Percentiles rank a stretch among this genome's conserved stretches.
Conservation (phyloP, 768 basidiomycete genomes). For the Auriscalpium vulgare region DNA sequence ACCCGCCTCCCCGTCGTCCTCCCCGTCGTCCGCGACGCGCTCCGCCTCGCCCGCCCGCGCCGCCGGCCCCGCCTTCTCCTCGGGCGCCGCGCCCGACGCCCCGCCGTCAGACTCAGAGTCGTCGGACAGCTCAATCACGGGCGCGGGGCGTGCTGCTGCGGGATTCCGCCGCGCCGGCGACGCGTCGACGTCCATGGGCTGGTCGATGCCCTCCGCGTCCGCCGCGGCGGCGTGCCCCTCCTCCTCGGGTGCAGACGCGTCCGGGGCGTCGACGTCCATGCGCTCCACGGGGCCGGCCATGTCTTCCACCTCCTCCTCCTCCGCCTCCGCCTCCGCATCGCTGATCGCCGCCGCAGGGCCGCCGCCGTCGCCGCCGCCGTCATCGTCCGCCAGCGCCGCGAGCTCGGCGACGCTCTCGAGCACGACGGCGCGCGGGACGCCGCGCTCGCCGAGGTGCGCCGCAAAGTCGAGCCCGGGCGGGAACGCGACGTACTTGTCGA, state of each 20-base stretch:
- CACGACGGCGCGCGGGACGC: slow-evolving; percentile 11
- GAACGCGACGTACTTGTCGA: slow-evolving; percentile 63
- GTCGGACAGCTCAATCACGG: too few species aligned
- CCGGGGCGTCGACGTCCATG: slow-evolving; percentile 18
- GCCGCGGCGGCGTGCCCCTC: not conserved
- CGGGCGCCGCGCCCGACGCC: too few species aligned
- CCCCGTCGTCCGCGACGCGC: too few species aligned
- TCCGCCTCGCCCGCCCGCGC: too few species aligned
- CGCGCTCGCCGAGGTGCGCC: slow-evolving; percentile 28
- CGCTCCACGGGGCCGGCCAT: slow-evolving; percentile 10
- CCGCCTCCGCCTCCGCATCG: too few species aligned
- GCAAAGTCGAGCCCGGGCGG: slow-evolving; percentile 63
- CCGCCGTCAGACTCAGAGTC: too few species aligned
- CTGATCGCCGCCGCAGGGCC: too few species aligned
- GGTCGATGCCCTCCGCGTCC: too few species aligned
- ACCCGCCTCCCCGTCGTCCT: too few species aligned
- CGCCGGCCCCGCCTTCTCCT: too few species aligned
- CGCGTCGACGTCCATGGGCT: slow-evolving; percentile 8
- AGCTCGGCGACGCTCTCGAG: slow-evolving; percentile 9
- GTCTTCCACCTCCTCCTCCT: slow-evolving; percentile 21
- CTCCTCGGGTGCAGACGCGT: not conserved
- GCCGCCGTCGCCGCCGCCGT: slow-evolving; percentile 17
- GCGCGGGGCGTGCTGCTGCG: too few species aligned
- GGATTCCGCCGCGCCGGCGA: too few species aligned
- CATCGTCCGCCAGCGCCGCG: not conserved